Evolutionary conservation across 306 rosid species (phyloP).

Genomic region (Sicyos edulis): DNA sequence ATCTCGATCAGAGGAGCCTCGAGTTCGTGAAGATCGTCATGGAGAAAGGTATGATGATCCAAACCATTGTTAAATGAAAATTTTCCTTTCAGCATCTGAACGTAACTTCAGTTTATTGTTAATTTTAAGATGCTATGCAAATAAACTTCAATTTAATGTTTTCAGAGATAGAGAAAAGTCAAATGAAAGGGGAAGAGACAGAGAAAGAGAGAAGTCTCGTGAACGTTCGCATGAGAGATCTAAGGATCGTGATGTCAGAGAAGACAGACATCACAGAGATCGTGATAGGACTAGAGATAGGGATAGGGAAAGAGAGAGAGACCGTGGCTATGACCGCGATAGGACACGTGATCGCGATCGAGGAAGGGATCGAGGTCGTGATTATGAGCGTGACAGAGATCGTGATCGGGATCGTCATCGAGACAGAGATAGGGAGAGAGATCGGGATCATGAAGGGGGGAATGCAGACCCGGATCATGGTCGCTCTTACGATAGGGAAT

Average conservation of each 20-base stretch:
- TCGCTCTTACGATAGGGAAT: constrained; percentile 60
- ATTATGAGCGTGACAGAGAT: constrained; percentile 49
- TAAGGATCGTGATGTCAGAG: constrained; percentile 78
- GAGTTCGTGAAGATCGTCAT: constrained; percentile 74
- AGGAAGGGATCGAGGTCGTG: constrained; percentile 57
- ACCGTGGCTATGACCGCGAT: constrained; percentile 32
- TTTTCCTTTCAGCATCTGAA: background rate
- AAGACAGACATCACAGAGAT: constrained; percentile 87
- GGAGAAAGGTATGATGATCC: constrained; percentile 55
- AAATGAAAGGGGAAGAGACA: constrained; percentile 70
- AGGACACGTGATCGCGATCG: constrained; percentile 54
- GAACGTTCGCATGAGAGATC: constrained; percentile 48
- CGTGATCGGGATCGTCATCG: constrained; percentile 38
- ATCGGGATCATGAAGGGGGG: constrained; percentile 61
- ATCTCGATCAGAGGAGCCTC: constrained; percentile 88
- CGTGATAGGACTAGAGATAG: constrained; percentile 62
- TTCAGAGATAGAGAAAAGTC: constrained; percentile 86
- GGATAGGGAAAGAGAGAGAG: constrained; percentile 63
- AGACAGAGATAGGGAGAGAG: constrained; percentile 66
- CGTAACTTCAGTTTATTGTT: constrained; percentile 11
- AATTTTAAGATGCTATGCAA: constrained; percentile 21
- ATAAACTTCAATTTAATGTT: constrained; percentile 15
- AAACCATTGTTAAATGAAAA: background rate
- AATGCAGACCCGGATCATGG: constrained; percentile 49
- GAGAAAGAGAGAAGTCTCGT: constrained; percentile 46